phyloP scores from a whole-genome alignment of 23 red algal genomes.

The Gracilaria domingensis region DNA sequence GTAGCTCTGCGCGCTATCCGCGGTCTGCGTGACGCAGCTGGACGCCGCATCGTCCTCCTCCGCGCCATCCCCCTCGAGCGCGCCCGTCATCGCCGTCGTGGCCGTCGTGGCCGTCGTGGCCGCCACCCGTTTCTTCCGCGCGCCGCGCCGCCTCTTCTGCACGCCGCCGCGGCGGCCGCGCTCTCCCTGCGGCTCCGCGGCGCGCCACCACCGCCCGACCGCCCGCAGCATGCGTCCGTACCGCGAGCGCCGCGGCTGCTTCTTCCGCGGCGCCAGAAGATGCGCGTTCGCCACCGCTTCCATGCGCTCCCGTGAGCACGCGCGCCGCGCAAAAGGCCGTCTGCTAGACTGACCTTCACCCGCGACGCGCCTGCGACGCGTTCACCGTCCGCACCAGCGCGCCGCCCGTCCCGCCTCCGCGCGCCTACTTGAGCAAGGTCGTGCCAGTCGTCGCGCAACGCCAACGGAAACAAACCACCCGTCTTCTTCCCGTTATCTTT shows the following conservation, averaged over 20 bases:
- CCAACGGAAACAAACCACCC: background rate
- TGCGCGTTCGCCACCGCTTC: background rate
- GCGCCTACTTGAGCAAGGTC: too few species aligned
- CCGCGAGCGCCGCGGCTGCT: background rate
- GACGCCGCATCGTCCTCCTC: too few species aligned
- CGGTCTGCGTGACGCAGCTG: too few species aligned
- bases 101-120: too few species aligned
- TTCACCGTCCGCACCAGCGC: too few species aligned
- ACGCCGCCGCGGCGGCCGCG: background rate
- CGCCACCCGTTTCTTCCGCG: too few species aligned
- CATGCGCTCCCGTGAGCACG: background rate
- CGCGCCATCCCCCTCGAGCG: too few species aligned
- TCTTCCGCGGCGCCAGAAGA: background rate
- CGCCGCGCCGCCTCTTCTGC: background rate
- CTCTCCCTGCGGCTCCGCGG: background rate
- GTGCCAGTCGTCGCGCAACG: background rate
- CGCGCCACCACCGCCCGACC: background rate
- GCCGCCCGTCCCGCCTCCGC: too few species aligned
- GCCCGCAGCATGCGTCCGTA: constrained; percentile 17
- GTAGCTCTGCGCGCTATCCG: too few species aligned
- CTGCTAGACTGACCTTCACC: background rate
- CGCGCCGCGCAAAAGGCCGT: background rate
- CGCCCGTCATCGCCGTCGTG: too few species aligned
- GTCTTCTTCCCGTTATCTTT: background rate
- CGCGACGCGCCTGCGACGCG: too few species aligned